Evolutionary conservation across 2,329 filamentous ascomycete genomes (phyloP).

Genomic region (Hypoxylon rubiginosum): DNA sequence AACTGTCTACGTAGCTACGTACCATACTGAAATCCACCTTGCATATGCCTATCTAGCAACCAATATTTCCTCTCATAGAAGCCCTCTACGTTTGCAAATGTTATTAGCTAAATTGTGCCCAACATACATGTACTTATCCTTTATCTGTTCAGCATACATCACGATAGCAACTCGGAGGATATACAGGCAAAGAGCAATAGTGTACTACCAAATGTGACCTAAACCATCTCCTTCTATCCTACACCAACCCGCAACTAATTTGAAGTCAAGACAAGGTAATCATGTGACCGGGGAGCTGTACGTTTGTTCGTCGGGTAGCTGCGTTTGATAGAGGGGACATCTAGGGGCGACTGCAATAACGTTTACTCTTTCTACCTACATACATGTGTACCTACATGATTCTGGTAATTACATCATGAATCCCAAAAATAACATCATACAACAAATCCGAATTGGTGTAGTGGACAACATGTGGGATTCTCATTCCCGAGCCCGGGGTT

Average conservation of each 20-base stretch:
- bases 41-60: no score
- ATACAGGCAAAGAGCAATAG: no score
- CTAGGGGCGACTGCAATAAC: background rate
- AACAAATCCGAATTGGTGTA: slow-evolving; percentile 52
- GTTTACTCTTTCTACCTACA: background rate
- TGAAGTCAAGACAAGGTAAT: background rate
- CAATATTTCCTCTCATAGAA: no score
- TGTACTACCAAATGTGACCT: background rate
- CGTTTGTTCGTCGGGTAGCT: slow-evolving; percentile 5
- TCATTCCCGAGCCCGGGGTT: slow-evolving; percentile 47
- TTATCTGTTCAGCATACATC: no score
- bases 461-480: slow-evolving; percentile 52
- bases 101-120: no score
- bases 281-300: background rate
- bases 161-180: no score
- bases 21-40: no score
- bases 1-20: no score
- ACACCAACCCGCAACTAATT: background rate
- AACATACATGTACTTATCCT: no score
- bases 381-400: no score
- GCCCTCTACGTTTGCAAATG: no score
- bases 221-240: background rate
- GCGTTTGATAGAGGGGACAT: background rate
- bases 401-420: background rate
- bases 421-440: background rate